Evolutionary conservation across 495 filamentous ascomycete species (phyloP).

Genomic region (Daldinia caldariorum): DNA sequence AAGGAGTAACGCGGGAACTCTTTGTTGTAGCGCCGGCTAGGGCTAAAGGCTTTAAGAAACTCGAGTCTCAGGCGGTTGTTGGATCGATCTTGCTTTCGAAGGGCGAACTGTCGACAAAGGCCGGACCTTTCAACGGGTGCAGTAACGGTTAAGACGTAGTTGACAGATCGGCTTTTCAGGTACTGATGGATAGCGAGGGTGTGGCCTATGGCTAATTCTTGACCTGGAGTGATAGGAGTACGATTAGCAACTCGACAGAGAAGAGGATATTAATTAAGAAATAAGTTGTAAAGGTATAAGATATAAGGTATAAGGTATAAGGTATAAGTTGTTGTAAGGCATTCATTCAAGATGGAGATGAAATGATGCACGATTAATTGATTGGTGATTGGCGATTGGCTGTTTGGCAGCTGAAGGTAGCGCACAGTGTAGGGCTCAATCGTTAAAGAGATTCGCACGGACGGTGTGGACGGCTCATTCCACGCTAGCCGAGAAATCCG

Average conservation of each 20-base stretch:
- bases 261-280: too few relatives aligned
- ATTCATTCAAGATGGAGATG: slow-evolving; percentile 4
- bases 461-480: too few relatives aligned
- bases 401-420: slow-evolving; percentile 1
- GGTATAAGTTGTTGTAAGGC: slow-evolving; percentile 1
- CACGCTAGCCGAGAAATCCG: too few relatives aligned
- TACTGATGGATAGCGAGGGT: slow-evolving; percentile 24
- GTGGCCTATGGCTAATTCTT: slow-evolving; percentile 19
- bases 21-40: slow-evolving; percentile 32
- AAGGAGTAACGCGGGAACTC: slow-evolving; percentile 20
- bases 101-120: slow-evolving; percentile 38
- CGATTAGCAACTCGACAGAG: slow-evolving; percentile 19
- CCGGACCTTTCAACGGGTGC: slow-evolving; percentile 3
- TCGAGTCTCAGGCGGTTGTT: slow-evolving; percentile 33
- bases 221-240: slow-evolving; percentile 17
- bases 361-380: neutral
- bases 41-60: slow-evolving; percentile 40
- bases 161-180: slow-evolving; percentile 19
- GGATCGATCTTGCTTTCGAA: slow-evolving; percentile 31
- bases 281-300: slow-evolving; percentile 1
- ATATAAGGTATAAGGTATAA: too few relatives aligned
- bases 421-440: neutral
- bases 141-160: slow-evolving; percentile 18
- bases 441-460: neutral
- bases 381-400: neutral